Percentiles rank a stretch among this genome's conserved stretches.
These are phyloP conservation scores for Hylodesmum podocarpum DNA, from an alignment of 306 rosid genomes.

Conservation along the genomic window DNA sequence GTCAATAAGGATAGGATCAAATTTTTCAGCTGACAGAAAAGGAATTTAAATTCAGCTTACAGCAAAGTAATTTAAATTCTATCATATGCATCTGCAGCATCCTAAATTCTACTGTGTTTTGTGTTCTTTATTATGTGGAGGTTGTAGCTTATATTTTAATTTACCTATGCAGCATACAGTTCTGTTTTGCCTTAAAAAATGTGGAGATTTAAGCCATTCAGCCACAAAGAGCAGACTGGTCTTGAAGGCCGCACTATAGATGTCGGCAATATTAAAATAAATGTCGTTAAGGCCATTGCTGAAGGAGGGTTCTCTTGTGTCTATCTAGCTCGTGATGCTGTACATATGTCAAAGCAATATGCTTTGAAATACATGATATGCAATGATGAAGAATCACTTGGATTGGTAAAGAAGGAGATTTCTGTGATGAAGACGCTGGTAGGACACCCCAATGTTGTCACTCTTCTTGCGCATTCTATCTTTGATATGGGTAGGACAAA, in stretches of 20 bases:
- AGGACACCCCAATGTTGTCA: conserved; percentile 93
- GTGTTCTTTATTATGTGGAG: neutral
- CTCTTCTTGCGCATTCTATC: conserved; percentile 72
- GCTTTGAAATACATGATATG: conserved; percentile 95
- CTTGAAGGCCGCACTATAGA: conserved; percentile 91
- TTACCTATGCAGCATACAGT: conserved; percentile 31
- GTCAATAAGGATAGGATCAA: conserved; percentile 4
- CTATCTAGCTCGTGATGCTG: conserved; percentile 83
- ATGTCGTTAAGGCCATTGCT: conserved; percentile 75
- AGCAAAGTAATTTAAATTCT: neutral
- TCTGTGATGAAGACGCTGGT: conserved; percentile 71
- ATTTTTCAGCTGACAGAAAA: neutral
- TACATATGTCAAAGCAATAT: conserved; percentile 81
- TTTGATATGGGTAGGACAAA: conserved; percentile 93
- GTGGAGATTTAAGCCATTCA: conserved; percentile 98
- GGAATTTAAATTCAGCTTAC: neutral
- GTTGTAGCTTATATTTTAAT: conserved; percentile 20
- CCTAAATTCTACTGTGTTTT: neutral
- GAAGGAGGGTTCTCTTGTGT: conserved; percentile 99
- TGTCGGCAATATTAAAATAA: conserved; percentile 81
- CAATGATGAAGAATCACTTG: conserved; percentile 86
- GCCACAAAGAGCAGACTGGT: conserved; percentile 82
- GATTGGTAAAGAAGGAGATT: conserved; percentile 82
- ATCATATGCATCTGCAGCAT: neutral
- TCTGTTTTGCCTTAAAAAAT: conserved; percentile 39